phyloP scores from a whole-genome alignment of 1,284 basidiomycete genomes.

The Cutaneotrichosporon mucoides region DNA sequence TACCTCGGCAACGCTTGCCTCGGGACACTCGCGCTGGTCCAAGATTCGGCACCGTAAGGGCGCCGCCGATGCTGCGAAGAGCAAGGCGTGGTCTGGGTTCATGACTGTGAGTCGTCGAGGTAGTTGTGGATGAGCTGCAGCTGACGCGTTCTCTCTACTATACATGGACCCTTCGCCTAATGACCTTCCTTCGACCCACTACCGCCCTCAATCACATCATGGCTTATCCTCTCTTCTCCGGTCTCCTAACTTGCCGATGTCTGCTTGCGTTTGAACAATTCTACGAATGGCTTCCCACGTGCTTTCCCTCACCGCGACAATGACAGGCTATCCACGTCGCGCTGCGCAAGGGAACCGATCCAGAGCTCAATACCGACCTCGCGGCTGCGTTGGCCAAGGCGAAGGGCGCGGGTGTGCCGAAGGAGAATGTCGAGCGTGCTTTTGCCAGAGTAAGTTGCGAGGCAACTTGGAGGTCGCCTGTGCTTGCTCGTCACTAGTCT shows the following conservation, averaged over 20 bases:
- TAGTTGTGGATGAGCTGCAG: not conserved
- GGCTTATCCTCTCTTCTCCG: too few species aligned
- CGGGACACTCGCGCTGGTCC: slow-evolving; percentile 59
- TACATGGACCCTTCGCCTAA: too few species aligned
- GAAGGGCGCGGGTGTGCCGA: slow-evolving; percentile 66
- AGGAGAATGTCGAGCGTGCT: slow-evolving; percentile 68
- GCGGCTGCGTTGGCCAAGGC: slow-evolving; percentile 61
- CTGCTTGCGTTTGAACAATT: too few species aligned
- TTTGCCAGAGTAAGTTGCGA: slow-evolving; percentile 57
- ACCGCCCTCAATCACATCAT: too few species aligned
- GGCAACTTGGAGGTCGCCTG: too few species aligned
- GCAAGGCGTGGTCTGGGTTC: slow-evolving; percentile 59
- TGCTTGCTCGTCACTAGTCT: too few species aligned
- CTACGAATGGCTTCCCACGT: too few species aligned
- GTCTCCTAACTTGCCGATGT: too few species aligned
- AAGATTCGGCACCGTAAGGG: slow-evolving; percentile 82
- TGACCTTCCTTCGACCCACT: too few species aligned
- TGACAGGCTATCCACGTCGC: slow-evolving; percentile 73
- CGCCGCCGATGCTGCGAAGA: slow-evolving; percentile 63
- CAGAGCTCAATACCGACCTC: slow-evolving; percentile 61
- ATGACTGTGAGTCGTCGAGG: slow-evolving; percentile 56
- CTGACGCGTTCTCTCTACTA: too few species aligned
- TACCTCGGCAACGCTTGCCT: slow-evolving; percentile 10
- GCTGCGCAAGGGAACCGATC: slow-evolving; percentile 63
- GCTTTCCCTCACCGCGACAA: too few species aligned